phyloP scores from a whole-genome alignment of 1,284 basidiomycete genomes.

The Tremellales sp. region DNA sequence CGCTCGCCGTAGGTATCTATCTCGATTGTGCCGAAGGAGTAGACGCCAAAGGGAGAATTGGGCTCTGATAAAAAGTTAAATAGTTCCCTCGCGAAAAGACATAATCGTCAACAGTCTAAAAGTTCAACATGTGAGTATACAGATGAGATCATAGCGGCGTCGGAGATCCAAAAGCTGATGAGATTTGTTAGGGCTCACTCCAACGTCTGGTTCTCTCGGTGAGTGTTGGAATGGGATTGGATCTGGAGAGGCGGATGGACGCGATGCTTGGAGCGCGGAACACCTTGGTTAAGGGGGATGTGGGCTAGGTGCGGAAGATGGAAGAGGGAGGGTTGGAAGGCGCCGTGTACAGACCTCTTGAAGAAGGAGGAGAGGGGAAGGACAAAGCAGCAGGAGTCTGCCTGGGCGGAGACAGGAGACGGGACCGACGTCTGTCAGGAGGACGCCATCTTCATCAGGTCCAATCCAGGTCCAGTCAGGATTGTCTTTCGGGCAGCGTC shows the following conservation, averaged over 20 bases:
- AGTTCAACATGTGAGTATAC: too few relatives aligned
- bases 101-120: too few relatives aligned
- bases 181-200: slow-evolving; percentile 47
- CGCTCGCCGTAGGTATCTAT: too few relatives aligned
- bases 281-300: not conserved
- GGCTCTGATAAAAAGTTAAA: too few relatives aligned
- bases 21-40: too few relatives aligned
- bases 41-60: too few relatives aligned
- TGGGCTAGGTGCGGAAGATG: not conserved
- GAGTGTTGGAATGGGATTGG: slow-evolving; percentile 16
- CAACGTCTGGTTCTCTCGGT: slow-evolving; percentile 52
- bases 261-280: not conserved
- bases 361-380: not conserved
- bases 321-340: not conserved
- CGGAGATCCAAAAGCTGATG: not conserved
- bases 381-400: not conserved
- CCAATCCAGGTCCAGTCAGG: too few relatives aligned
- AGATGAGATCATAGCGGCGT: too few relatives aligned
- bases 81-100: too few relatives aligned
- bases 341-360: not conserved
- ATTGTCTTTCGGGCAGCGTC: too few relatives aligned
- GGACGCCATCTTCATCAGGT: too few relatives aligned
- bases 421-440: too few relatives aligned
- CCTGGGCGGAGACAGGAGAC: not conserved
- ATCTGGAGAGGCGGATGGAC: not conserved